Conservation (phyloP, 2,329 filamentous ascomycete species). For the Beauveria brongniartii region DNA sequence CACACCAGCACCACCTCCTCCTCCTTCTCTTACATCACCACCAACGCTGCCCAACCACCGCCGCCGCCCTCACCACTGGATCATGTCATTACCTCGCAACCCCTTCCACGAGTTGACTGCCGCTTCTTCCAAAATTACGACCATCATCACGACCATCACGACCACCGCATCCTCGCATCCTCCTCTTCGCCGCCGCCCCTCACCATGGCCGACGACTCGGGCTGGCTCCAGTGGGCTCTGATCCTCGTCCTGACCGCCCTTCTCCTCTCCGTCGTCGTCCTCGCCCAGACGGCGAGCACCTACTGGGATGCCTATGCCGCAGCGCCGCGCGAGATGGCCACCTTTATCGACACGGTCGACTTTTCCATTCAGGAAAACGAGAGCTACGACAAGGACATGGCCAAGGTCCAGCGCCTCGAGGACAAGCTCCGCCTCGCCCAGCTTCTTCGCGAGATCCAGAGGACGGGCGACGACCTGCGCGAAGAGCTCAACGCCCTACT, state of each 20-base stretch:
- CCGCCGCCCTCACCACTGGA: neutral
- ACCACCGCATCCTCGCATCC: neutral
- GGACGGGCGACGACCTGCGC: constrained; percentile 50
- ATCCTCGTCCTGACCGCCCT: constrained; percentile 51
- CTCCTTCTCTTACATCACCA: constrained; percentile 5
- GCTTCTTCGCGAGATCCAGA: constrained; percentile 55
- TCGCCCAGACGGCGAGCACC: constrained; percentile 41
- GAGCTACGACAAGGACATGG: constrained; percentile 52
- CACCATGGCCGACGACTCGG: constrained; percentile 40
- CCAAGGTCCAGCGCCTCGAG: constrained; percentile 48
- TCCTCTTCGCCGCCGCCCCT: neutral
- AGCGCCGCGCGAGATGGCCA: constrained; percentile 49
- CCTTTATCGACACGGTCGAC: constrained; percentile 52
- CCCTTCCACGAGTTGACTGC: neutral
- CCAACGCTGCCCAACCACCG: constrained; percentile 5
- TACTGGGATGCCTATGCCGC: constrained; percentile 49
- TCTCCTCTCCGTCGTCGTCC: constrained; percentile 45
- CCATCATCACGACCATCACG: neutral
- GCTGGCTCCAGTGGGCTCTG: constrained; percentile 47
- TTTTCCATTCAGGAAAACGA: constrained; percentile 57
- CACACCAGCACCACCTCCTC: neutral
- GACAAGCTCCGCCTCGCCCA: constrained; percentile 53
- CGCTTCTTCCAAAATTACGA: neutral
- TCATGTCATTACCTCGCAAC: constrained; percentile 5
- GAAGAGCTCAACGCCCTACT: constrained; percentile 49